phyloP scores from a whole-genome alignment of 805 yeast species.

The Debaryomyces maramus region DNA sequence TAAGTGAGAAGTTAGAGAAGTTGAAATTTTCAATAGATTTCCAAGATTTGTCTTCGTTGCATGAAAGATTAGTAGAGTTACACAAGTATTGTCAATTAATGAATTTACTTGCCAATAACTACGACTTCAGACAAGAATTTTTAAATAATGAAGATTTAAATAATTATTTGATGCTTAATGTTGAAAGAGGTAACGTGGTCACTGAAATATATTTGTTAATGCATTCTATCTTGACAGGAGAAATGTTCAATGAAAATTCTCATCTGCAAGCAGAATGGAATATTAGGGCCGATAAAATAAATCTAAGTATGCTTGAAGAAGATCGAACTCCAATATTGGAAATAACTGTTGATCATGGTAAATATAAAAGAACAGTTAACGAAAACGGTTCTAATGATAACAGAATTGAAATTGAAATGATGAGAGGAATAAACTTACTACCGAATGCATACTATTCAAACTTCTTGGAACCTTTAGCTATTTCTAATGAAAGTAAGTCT shows the following conservation, averaged over 20 bases:
- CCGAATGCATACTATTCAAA: conserved; percentile 30
- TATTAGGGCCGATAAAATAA: conserved; percentile 40
- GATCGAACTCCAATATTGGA: conserved; percentile 41
- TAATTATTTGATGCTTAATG: conserved; percentile 40
- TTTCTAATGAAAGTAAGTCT: conserved; percentile 4
- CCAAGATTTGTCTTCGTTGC: conserved; percentile 54
- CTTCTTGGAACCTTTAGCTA: conserved; percentile 32
- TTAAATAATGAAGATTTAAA: conserved; percentile 50
- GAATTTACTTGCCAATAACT: conserved; percentile 43
- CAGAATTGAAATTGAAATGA: conserved; percentile 33
- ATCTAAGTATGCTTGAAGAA: conserved; percentile 42
- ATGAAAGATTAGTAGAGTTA: conserved; percentile 46
- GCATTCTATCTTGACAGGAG: conserved; percentile 39
- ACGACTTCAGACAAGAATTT: conserved; percentile 47
- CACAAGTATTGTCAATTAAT: conserved; percentile 50
- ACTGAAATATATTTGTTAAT: conserved; percentile 37
- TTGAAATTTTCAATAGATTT: conserved; percentile 70
- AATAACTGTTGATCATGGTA: conserved; percentile 35
- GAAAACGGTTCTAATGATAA: conserved; percentile 45
- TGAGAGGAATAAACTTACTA: conserved; percentile 40
- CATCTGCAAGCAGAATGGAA: conserved; percentile 32
- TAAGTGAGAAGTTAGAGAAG: conserved; percentile 62
- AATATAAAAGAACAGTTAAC: conserved; percentile 30
- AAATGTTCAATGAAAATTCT: conserved; percentile 17
- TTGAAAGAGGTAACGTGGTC: conserved; percentile 31